These are phyloP conservation scores for Skeletonema menzelii DNA, from an alignment of 108 stramenopile genomes.

Conservation along the genomic window DNA sequence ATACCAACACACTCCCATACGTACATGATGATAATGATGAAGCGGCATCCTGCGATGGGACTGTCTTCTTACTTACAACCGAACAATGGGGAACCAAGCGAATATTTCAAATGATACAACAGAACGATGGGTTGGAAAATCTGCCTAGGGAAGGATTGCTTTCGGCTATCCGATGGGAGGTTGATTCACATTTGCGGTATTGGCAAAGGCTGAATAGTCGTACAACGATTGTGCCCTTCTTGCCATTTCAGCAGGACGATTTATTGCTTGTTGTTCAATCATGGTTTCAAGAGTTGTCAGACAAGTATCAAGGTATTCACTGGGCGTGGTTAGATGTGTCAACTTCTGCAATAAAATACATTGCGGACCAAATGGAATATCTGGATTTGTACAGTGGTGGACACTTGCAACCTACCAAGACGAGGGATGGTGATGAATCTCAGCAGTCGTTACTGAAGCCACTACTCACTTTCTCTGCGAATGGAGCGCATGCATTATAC, in stretches of 20 bases:
- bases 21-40: not conserved
- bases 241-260: slow-evolving; percentile 43
- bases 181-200: slow-evolving; percentile 18
- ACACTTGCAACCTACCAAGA: not conserved
- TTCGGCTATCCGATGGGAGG: slow-evolving; percentile 21
- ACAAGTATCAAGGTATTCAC: slow-evolving; percentile 9
- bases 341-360: slow-evolving; percentile 16
- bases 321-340: slow-evolving; percentile 42
- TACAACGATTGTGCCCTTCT: slow-evolving; percentile 28
- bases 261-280: slow-evolving; percentile 19
- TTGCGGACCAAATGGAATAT: slow-evolving; percentile 38
- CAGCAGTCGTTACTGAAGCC: not conserved
- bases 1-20: slow-evolving; percentile 20
- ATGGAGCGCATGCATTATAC: slow-evolving; percentile 28
- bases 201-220: slow-evolving; percentile 10
- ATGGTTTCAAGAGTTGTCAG: slow-evolving; percentile 20
- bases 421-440: not conserved
- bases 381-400: slow-evolving; percentile 17
- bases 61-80: slow-evolving; percentile 39
- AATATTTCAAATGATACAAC: slow-evolving; percentile 33
- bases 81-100: slow-evolving; percentile 43
- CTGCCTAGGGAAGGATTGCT: slow-evolving; percentile 15
- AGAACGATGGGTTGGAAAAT: slow-evolving; percentile 7
- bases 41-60: slow-evolving; percentile 32
- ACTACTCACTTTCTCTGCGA: slow-evolving; percentile 17